Percentiles rank a stretch among this genome's conserved stretches.
Conservation (phyloP, 495 filamentous ascomycete genomes). For the Bacidia rubella region DNA sequence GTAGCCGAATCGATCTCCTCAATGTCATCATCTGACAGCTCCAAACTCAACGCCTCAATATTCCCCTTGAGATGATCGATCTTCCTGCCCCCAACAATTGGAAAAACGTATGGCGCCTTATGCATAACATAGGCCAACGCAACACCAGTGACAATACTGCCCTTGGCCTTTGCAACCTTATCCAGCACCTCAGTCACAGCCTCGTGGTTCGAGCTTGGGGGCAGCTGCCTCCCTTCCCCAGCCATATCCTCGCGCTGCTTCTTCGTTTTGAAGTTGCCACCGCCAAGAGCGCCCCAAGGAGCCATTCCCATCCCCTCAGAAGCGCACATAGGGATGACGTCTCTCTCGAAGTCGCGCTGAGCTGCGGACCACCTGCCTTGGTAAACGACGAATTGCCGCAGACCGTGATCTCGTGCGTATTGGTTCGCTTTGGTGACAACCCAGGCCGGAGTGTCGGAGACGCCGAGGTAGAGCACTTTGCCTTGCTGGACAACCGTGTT, state of each 20-base stretch:
- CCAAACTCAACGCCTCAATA: conserved; percentile 48
- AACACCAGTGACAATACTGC: conserved; percentile 27
- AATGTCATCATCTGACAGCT: conserved; percentile 46
- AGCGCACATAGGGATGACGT: conserved; percentile 52
- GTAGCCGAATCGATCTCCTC: conserved; percentile 48
- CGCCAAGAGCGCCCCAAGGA: conserved; percentile 50
- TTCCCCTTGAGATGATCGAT: conserved; percentile 53
- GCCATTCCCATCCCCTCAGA: conserved; percentile 57
- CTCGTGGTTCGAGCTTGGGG: conserved; percentile 28
- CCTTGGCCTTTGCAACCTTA: conserved; percentile 39
- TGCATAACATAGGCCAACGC: conserved; percentile 62
- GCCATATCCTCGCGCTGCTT: conserved; percentile 17
- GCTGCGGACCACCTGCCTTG: conserved; percentile 51
- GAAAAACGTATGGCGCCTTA: conserved; percentile 65
- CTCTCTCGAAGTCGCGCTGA: conserved; percentile 52
- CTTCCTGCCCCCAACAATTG: conserved; percentile 55
- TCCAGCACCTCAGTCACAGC: conserved; percentile 45
- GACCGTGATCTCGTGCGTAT: conserved; percentile 51
- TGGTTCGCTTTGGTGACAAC: conserved; percentile 53
- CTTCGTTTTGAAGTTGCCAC: conserved; percentile 47
- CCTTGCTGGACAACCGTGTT: conserved; percentile 44
- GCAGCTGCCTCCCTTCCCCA: conserved; percentile 21
- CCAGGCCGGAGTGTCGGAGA: conserved; percentile 60
- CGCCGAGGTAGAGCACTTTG: conserved; percentile 58
- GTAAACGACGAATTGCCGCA: conserved; percentile 53